Evolutionary conservation across 2,329 filamentous ascomycete species (phyloP).

Genomic region (Fusarium virguliforme): DNA sequence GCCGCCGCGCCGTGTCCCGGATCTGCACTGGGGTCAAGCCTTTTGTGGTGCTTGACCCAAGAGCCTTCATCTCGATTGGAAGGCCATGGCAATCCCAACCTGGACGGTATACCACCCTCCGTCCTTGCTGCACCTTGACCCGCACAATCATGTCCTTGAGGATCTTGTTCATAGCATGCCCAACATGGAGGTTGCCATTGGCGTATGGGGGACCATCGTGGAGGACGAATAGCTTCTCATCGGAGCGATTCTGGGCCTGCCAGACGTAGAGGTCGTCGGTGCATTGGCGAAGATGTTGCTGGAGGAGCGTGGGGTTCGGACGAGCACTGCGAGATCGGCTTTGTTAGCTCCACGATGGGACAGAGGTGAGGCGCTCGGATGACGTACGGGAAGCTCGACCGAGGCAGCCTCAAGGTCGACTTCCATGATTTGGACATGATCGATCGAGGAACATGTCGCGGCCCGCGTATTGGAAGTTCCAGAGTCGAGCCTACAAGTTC

Average conservation of each 20-base stretch:
- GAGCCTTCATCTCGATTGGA: slow-evolving; percentile 95
- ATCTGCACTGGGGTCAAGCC: slow-evolving; percentile 71
- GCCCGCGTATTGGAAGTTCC: slow-evolving; percentile 13
- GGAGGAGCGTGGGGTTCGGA: slow-evolving; percentile 65
- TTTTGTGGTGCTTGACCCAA: slow-evolving; percentile 70
- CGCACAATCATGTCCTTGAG: slow-evolving; percentile 94
- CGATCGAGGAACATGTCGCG: slow-evolving; percentile 51
- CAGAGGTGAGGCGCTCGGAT: background rate
- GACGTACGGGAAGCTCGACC: slow-evolving; percentile 79
- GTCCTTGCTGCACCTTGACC: slow-evolving; percentile 81
- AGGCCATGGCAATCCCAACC: slow-evolving; percentile 99
- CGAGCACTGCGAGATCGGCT: slow-evolving; percentile 62
- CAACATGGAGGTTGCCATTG: slow-evolving; percentile 91
- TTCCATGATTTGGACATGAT: slow-evolving; percentile 76
- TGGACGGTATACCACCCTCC: slow-evolving; percentile 83
- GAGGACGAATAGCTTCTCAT: slow-evolving; percentile 79
- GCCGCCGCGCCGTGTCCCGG: slow-evolving; percentile 73
- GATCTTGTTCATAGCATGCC: slow-evolving; percentile 97
- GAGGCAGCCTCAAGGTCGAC: slow-evolving; percentile 82
- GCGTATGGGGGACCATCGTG: slow-evolving; percentile 98
- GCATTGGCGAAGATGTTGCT: slow-evolving; percentile 79
- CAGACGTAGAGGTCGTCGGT: slow-evolving; percentile 92
- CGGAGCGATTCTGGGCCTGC: slow-evolving; percentile 76
- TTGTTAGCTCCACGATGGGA: slow-evolving; percentile 39
- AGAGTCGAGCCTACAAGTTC: slow-evolving; percentile 19